A percentile compares a stretch with the other conserved stretches of the same genome.
Conservation (phyloP, 228 moss, liverwort and hornwort genomes). For the Sphagnum magellanicum region DNA sequence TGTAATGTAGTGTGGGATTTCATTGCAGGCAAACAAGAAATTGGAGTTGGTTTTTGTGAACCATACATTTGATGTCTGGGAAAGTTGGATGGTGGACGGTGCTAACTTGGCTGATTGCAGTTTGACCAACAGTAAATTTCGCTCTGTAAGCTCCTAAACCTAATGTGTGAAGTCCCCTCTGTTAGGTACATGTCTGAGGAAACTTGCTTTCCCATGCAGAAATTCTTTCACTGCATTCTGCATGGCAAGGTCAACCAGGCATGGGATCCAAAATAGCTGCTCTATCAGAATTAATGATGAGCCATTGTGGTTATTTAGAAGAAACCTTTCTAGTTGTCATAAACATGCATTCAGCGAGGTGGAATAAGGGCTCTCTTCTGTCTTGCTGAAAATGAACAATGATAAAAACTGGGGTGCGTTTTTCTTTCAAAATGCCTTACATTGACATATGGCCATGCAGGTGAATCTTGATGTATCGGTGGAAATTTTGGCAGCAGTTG, state of each 20-base stretch:
- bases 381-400: too few relatives aligned
- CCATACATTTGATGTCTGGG: slow-evolving; percentile 97
- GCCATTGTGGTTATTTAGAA: background rate
- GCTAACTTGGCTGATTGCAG: slow-evolving; percentile 72
- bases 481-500: slow-evolving; percentile 86
- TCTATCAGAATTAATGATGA: background rate
- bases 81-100: slow-evolving; percentile 97
- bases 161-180: background rate
- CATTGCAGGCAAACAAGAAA: slow-evolving; percentile 83
- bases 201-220: background rate
- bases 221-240: background rate
- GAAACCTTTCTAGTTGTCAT: background rate
- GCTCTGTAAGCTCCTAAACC: slow-evolving; percentile 49
- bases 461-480: slow-evolving; percentile 76
- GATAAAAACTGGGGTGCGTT: too few relatives aligned
- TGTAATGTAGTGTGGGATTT: too few relatives aligned
- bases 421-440: background rate
- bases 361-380: too few relatives aligned
- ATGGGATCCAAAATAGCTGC: background rate
- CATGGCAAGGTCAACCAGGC: background rate
- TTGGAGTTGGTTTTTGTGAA: slow-evolving; percentile 93
- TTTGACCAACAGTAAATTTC: slow-evolving; percentile 89
- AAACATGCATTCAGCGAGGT: background rate
- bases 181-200: background rate
- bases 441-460: slow-evolving; percentile 22